phyloP scores from a whole-genome alignment of 1,284 basidiomycete genomes.

The Cryptococcus hybrid region DNA sequence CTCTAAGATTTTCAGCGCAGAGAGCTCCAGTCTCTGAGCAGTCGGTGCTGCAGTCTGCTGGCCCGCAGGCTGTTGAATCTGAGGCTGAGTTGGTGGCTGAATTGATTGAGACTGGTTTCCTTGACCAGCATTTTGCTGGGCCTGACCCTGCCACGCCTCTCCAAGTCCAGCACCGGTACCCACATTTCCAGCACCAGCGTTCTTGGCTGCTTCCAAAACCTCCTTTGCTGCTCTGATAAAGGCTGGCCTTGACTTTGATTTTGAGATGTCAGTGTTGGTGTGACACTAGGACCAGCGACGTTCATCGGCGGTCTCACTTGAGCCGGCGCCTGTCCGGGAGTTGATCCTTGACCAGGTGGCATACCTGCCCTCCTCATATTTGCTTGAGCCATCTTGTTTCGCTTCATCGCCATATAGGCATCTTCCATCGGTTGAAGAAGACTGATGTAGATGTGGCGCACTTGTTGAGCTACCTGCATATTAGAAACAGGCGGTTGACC shows the following conservation, averaged over 20 bases:
- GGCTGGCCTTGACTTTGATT: neutral
- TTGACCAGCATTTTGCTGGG: slow-evolving; percentile 1
- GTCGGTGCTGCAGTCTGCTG: neutral
- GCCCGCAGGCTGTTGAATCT: slow-evolving; percentile 44
- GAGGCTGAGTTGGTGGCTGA: slow-evolving; percentile 48
- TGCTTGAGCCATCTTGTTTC: neutral
- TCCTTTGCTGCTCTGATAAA: slow-evolving; percentile 23
- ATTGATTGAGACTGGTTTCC: neutral
- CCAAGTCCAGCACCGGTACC: neutral
- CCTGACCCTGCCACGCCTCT: slow-evolving; percentile 1
- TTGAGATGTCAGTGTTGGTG: too few relatives aligned
- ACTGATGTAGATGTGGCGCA: slow-evolving; percentile 23
- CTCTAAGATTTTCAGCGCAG: slow-evolving; percentile 6
- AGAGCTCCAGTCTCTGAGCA: slow-evolving; percentile 1
- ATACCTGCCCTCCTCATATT: too few relatives aligned
- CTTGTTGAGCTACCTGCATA: slow-evolving; percentile 21
- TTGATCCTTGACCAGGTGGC: too few relatives aligned
- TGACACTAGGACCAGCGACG: too few relatives aligned
- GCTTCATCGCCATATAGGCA: slow-evolving; percentile 11
- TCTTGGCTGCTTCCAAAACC: slow-evolving; percentile 24
- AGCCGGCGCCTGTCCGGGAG: too few relatives aligned
- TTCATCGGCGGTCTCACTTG: too few relatives aligned
- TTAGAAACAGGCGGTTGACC: slow-evolving; percentile 25
- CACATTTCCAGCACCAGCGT: neutral
- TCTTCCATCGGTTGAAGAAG: slow-evolving; percentile 22